Conservation (phyloP, 257 asterid genomes). For the Primulina huaijiensis region DNA sequence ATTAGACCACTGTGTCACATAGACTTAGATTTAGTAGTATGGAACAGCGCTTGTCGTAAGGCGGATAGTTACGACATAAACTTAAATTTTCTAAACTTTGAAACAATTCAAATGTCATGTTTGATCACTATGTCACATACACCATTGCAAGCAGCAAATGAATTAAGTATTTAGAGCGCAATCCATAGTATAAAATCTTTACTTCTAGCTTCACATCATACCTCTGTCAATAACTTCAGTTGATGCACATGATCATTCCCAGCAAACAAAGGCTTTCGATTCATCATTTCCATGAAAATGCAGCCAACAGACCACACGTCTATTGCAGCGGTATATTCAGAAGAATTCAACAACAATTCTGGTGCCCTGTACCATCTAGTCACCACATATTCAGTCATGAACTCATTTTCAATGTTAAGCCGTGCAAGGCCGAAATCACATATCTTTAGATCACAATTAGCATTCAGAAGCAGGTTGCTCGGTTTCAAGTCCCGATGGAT, state of each 20-base stretch:
- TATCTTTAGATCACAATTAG: constrained; percentile 93
- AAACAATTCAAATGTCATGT: too few relatives aligned
- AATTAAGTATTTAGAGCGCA: not conserved
- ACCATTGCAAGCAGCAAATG: too few relatives aligned
- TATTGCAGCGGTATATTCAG: constrained; percentile 82
- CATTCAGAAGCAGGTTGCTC: constrained; percentile 78
- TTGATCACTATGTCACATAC: too few relatives aligned
- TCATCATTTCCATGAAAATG: constrained; percentile 96
- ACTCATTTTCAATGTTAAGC: constrained; percentile 67
- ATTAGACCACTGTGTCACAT: too few relatives aligned
- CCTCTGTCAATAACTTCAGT: constrained; percentile 80
- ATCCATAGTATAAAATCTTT: not conserved
- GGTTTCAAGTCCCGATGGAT: constrained; percentile 96
- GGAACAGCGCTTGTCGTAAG: too few relatives aligned
- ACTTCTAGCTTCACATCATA: constrained; percentile 14
- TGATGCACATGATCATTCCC: constrained; percentile 99
- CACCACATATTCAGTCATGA: constrained; percentile 97
- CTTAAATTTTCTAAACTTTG: too few relatives aligned
- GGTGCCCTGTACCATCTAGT: constrained; percentile 99
- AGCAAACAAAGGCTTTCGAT: constrained; percentile 77
- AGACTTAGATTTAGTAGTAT: too few relatives aligned
- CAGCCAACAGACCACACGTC: constrained; percentile 99
- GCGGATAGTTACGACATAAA: too few relatives aligned
- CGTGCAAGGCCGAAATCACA: constrained; percentile 97
- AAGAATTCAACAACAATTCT: constrained; percentile 75